phyloP scores from a whole-genome alignment of 495 filamentous ascomycete species.

The Aspergillus kassunensis region DNA sequence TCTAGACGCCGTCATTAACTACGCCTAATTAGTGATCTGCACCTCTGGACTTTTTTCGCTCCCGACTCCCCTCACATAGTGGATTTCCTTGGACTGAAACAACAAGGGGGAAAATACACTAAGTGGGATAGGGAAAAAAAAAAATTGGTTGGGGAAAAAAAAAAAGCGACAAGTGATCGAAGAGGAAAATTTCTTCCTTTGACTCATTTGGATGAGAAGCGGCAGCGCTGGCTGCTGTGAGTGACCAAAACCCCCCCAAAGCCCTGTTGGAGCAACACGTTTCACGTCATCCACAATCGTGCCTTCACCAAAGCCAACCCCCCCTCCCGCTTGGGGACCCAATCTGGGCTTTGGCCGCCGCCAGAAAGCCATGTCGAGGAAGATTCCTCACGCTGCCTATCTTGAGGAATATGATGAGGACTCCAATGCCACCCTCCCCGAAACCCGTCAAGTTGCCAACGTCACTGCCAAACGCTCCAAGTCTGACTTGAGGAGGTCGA shows the following conservation, averaged over 20 bases:
- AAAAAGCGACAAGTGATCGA: slow-evolving; percentile 14
- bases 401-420: slow-evolving; percentile 58
- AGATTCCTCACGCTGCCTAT: slow-evolving; percentile 42
- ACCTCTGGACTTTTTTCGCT: slow-evolving; percentile 8
- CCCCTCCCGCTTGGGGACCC: slow-evolving; percentile 17
- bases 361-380: slow-evolving; percentile 36
- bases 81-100: slow-evolving; percentile 11
- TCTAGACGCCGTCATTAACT: slow-evolving; percentile 23
- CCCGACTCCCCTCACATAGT: slow-evolving; percentile 11
- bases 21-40: slow-evolving; percentile 20
- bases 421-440: slow-evolving; percentile 40
- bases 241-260: slow-evolving; percentile 17
- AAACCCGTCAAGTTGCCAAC: slow-evolving; percentile 50
- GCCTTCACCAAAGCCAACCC: slow-evolving; percentile 15
- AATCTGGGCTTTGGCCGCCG: slow-evolving; percentile 24
- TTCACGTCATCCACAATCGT: slow-evolving; percentile 30
- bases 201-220: slow-evolving; percentile 25
- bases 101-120: slow-evolving; percentile 9
- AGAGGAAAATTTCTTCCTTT: slow-evolving; percentile 17
- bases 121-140: slow-evolving; percentile 5
- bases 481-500: slow-evolving; percentile 32
- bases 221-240: slow-evolving; percentile 24
- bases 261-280: slow-evolving; percentile 29
- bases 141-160: slow-evolving; percentile 8
- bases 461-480: slow-evolving; percentile 53